phyloP scores from a whole-genome alignment of 805 yeast species.

The Clavispora asparagi region DNA sequence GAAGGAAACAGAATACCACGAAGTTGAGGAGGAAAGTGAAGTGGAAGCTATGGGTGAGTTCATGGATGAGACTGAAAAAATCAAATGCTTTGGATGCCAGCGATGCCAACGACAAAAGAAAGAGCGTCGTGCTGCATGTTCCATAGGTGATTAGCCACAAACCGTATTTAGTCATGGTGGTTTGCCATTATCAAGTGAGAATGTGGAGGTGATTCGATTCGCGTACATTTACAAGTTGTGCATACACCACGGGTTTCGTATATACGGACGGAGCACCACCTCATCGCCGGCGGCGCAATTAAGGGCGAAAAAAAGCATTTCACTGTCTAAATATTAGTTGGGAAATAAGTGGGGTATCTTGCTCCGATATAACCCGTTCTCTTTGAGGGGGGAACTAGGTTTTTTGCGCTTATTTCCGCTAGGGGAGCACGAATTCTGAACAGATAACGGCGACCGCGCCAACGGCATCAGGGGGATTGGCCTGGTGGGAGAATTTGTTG shows the following conservation, averaged over 20 bases:
- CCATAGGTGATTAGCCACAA: slow-evolving; percentile 4
- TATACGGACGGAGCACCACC: background rate
- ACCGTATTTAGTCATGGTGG: slow-evolving; percentile 1
- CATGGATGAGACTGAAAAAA: slow-evolving; percentile 11
- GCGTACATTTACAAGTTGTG: background rate
- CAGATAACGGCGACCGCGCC: background rate
- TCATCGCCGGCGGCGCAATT: too few species aligned
- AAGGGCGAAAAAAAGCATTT: too few species aligned
- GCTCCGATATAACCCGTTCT: slow-evolving; percentile 3
- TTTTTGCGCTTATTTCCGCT: slow-evolving; percentile 5
- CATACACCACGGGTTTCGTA: background rate
- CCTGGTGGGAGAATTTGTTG: background rate
- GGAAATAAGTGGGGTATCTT: slow-evolving; percentile 10
- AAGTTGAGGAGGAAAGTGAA: slow-evolving; percentile 14
- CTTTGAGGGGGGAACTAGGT: slow-evolving; percentile 6
- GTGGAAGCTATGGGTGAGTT: slow-evolving; percentile 12
- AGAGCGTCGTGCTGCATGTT: slow-evolving; percentile 9
- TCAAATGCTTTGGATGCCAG: slow-evolving; percentile 11
- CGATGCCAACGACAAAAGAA: slow-evolving; percentile 6
- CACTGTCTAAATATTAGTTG: background rate
- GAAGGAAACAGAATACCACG: slow-evolving; percentile 11
- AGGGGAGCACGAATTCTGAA: background rate
- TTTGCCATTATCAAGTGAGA: background rate
- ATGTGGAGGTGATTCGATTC: background rate
- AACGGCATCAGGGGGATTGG: background rate